A percentile compares a stretch with the other conserved stretches of the same genome.
Evolutionary conservation across 225 moss, liverwort and hornwort species (phyloP).

Genomic region (Pleurozium schreberi): DNA sequence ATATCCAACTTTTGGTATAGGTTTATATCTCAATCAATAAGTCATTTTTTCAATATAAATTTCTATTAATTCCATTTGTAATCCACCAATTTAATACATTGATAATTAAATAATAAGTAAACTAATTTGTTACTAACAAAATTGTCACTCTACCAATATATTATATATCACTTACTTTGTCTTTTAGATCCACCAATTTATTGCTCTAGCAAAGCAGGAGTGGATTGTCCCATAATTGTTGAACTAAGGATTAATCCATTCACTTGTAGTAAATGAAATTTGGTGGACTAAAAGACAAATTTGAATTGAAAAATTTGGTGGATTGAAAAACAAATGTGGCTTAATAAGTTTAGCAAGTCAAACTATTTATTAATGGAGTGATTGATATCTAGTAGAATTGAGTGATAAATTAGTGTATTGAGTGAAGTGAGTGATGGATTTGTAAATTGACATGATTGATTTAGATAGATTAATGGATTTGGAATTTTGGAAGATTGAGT

Average conservation of each 20-base stretch:
- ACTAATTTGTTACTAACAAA: neutral
- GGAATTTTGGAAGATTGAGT: neutral
- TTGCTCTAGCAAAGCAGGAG: neutral
- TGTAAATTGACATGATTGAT: neutral
- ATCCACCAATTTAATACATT: neutral
- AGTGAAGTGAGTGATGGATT: neutral
- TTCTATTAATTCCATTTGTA: neutral
- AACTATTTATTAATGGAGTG: neutral
- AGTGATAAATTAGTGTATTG: neutral
- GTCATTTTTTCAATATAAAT: neutral
- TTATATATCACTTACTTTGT: neutral
- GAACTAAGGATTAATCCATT: neutral
- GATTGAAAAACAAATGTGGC: accelerated
- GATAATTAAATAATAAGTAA: no score
- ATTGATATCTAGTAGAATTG: neutral
- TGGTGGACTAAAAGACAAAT: neutral
- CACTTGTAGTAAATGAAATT: neutral
- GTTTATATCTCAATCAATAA: neutral
- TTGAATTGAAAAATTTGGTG: no score
- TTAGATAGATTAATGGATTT: neutral
- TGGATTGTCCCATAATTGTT: no score
- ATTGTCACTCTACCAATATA: no score
- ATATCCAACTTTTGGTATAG: neutral
- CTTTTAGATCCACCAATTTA: neutral
- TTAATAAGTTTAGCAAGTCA: neutral